Conservation (phyloP, 805 yeast species). For the Candida coquimbonensis region DNA sequence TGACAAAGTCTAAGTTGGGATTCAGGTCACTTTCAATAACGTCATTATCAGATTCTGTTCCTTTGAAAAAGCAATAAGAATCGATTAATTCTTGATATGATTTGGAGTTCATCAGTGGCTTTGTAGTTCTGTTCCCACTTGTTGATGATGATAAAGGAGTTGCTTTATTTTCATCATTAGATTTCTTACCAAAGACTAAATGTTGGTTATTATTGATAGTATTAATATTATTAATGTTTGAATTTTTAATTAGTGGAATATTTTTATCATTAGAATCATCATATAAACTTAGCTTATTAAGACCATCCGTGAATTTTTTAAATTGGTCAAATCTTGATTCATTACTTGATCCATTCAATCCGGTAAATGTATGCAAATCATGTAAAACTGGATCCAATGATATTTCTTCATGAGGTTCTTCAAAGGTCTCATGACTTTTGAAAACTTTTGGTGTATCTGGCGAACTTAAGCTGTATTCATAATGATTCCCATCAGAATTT, state of each 20-base stretch:
- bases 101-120: constrained; percentile 38
- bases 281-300: constrained; percentile 5
- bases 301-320: constrained; percentile 3
- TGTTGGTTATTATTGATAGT: background rate
- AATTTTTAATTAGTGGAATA: constrained; percentile 2
- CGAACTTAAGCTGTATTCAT: constrained; percentile 16
- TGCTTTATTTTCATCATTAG: background rate
- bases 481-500: constrained; percentile 12
- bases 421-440: constrained; percentile 5
- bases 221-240: background rate
- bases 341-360: background rate
- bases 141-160: background rate
- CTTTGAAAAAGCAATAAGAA: constrained; percentile 52
- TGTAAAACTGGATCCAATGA: constrained; percentile 9
- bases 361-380: constrained; percentile 6
- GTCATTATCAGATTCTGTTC: constrained; percentile 11
- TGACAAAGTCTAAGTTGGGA: constrained; percentile 2
- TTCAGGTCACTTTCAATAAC: background rate
- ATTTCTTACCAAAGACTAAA: constrained; percentile 1
- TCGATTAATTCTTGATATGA: constrained; percentile 51
- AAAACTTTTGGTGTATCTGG: constrained; percentile 24
- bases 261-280: constrained; percentile 4
- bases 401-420: constrained; percentile 5
- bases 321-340: background rate
- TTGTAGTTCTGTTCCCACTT: too few species aligned